A percentile compares a stretch with the other conserved stretches of the same genome.
Evolutionary conservation across 1,284 basidiomycete species (phyloP).

Genomic region (Athelia psychrophila): DNA sequence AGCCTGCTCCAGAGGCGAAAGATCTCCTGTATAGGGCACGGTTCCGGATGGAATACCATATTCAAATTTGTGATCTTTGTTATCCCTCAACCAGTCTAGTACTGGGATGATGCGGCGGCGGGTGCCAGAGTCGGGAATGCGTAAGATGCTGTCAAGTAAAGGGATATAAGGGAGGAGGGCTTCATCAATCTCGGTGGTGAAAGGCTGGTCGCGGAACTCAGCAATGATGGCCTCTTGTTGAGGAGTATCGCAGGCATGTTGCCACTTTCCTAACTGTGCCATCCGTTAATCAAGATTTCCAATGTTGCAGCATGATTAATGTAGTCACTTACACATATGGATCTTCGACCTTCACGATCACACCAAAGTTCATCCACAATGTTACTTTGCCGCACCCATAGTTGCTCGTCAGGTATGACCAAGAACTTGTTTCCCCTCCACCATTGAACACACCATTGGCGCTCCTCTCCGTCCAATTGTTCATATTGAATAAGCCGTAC

Average conservation of each 20-base stretch:
- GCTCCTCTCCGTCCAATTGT: too few species aligned
- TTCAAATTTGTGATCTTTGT: not conserved
- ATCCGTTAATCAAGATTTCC: not conserved
- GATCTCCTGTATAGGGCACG: not conserved
- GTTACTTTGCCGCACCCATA: not conserved
- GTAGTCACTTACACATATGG: not conserved
- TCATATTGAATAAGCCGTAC: conserved; percentile 1
- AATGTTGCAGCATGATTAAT: not conserved
- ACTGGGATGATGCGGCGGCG: not conserved
- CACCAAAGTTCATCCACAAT: conserved; percentile 3
- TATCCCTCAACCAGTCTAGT: not conserved
- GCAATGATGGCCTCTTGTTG: not conserved
- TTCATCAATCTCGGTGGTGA: not conserved
- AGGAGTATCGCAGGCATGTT: not conserved
- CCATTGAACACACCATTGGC: not conserved
- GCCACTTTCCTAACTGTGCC: conserved; percentile 1
- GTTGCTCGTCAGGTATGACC: not conserved
- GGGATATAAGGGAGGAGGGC: not conserved
- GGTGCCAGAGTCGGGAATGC: not conserved
- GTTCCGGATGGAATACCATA: not conserved
- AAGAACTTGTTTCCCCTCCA: conserved; percentile 1
- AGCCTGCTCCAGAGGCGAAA: not conserved
- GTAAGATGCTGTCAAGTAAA: not conserved
- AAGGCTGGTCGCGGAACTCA: not conserved
- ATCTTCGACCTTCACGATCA: not conserved